Conservation (phyloP, 768 basidiomycete species). For the Daedaleopsis nitida region DNA sequence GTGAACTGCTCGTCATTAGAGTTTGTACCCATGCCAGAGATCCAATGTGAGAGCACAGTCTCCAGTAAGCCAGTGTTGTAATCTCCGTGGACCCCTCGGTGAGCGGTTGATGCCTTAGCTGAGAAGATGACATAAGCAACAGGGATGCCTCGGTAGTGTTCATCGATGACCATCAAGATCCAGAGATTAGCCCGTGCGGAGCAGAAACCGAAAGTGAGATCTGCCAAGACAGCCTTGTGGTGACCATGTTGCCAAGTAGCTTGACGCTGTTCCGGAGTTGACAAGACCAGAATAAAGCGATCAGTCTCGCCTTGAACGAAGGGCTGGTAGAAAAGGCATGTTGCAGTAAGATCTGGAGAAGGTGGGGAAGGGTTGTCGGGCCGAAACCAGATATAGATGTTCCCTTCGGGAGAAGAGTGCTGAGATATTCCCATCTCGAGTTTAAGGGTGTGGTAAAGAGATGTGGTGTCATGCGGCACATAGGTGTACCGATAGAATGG, state of each 20-base stretch:
- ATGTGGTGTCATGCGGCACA: no score
- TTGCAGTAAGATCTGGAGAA: conserved; percentile 14
- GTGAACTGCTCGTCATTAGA: conserved; percentile 23
- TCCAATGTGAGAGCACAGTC: background rate
- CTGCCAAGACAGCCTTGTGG: conserved; percentile 13
- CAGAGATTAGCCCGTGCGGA: conserved; percentile 14
- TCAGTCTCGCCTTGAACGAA: conserved; percentile 15
- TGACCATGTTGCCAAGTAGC: conserved; percentile 21
- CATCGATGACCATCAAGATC: conserved; percentile 22
- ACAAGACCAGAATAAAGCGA: conserved; percentile 25
- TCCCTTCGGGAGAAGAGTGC: no score
- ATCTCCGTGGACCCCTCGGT: conserved; percentile 19
- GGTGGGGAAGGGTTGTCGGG: no score
- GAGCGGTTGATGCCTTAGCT: conserved; percentile 17
- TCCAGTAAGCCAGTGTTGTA: background rate
- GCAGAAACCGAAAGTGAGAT: conserved; percentile 23
- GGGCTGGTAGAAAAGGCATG: conserved; percentile 29
- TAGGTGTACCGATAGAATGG: no score
- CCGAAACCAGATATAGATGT: no score
- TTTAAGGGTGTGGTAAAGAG: no score
- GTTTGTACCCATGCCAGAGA: conserved; percentile 6
- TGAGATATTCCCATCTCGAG: no score
- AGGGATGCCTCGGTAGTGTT: conserved; percentile 13
- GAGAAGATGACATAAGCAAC: conserved; percentile 22
- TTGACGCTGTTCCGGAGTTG: conserved; percentile 3